These are phyloP conservation scores for Tagetes patula DNA, from an alignment of 129 eudicot genomes.

Conservation along the genomic window DNA sequence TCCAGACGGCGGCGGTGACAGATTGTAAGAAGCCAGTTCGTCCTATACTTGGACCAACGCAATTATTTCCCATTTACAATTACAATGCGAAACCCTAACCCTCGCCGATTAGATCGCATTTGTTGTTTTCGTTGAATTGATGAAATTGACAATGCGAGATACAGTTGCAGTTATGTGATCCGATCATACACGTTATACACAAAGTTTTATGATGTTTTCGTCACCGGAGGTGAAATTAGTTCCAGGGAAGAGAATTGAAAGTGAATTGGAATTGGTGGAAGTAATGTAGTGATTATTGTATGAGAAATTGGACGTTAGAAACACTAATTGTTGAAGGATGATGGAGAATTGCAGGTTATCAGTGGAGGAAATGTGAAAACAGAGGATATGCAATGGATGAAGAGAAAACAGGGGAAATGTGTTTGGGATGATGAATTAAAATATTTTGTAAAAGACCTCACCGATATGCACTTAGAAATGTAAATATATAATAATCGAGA, in stretches of 20 bases:
- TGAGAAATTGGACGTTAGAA: conserved; percentile 21
- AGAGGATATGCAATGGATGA: conserved; percentile 20
- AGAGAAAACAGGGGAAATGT: conserved; percentile 32
- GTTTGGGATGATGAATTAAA: not conserved
- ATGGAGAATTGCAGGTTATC: conserved; percentile 6
- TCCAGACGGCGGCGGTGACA: conserved; percentile 69
- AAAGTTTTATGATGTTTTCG: not conserved
- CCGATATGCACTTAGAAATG: too few relatives aligned
- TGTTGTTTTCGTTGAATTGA: conserved; percentile 26
- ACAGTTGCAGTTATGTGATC: conserved; percentile 22
- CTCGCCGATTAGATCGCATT: conserved; percentile 31
- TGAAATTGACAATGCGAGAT: conserved; percentile 19
- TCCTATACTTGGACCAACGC: conserved; percentile 53
- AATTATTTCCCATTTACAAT: conserved; percentile 68
- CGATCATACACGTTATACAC: conserved; percentile 18
- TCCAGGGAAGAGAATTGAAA: not conserved
- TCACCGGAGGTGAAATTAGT: conserved; percentile 2
- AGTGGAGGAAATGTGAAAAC: conserved; percentile 17
- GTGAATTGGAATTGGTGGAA: conserved; percentile 20
- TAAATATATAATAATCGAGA: too few relatives aligned
- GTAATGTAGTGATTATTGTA: conserved; percentile 15
- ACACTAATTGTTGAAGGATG: conserved; percentile 29
- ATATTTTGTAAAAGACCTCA: too few relatives aligned
- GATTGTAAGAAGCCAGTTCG: conserved; percentile 67
- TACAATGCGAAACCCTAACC: conserved; percentile 29